Evolutionary conservation across 768 basidiomycete genomes (phyloP), one percentile per base, ranked within the genome.

Genomic region (Boletus subcaerulescens): DNA sequence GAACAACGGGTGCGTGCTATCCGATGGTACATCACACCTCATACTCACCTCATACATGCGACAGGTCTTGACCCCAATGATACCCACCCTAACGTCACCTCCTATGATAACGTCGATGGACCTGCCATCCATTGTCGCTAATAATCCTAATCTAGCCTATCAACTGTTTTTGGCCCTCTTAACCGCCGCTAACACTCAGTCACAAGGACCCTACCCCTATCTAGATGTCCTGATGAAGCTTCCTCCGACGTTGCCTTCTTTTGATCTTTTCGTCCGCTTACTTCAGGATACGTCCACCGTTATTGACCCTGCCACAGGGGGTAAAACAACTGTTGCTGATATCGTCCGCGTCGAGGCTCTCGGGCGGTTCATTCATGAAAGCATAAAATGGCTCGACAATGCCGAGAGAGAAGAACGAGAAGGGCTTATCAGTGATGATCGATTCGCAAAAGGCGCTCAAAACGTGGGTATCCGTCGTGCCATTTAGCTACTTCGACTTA

Each of bases 361-460:
- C 9, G 88, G 87, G 3, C 79, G 78, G 42, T 91, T 92, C 64
- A 76, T 91, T 33, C 85, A 87, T 55, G 83, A 84, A 57, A 74
- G 80, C 57, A 86, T 89, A 59, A 76, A 76, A 38, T 87, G 87
- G 79, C 74, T 92, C 15, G 89, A 91, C 52, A 74, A 69, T 22
- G 86, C 86, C 3, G 87, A 91, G 64, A 73, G 73, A 46, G 85
- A 90, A 50, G 86, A 89, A 65, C 76, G 77, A 32, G 83, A 87
- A 44, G 88, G 87, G 5, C 66, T 80, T 32, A 76, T 84, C 53
- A 87, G 82, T 53, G 89, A 91, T 57, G 88, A 91, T 66, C 80
- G 85, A 22, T 85, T 85, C 61, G 78, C 84, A 7, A 85, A 84
- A 63, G 87, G 86, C 13, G 81, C 88, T 31, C 81, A 83, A 66